Evolutionary conservation across 1,284 basidiomycete genomes (phyloP).

Genomic region (Anthracocystis setariae): DNA sequence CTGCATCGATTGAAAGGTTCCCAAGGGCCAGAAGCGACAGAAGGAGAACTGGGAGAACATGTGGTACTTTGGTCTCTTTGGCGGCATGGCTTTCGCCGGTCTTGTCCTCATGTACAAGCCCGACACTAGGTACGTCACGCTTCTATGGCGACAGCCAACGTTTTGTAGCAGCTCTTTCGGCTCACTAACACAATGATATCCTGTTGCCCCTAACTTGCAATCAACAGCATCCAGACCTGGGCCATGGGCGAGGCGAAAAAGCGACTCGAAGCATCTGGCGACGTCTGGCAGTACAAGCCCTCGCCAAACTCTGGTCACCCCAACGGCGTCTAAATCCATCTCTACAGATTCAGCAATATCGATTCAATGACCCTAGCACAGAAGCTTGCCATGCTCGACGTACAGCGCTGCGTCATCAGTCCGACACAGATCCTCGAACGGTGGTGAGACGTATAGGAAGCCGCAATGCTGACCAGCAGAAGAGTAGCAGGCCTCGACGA

Average conservation of each 20-base stretch:
- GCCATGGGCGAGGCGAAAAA: slow-evolving; percentile 65
- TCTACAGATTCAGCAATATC: slow-evolving; percentile 1
- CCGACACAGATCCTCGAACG: no score
- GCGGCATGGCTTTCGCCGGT: slow-evolving; percentile 80
- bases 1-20: no score
- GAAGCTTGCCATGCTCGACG: background rate
- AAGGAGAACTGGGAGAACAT: slow-evolving; percentile 80
- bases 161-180: no score
- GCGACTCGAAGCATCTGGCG: slow-evolving; percentile 61
- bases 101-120: slow-evolving; percentile 92
- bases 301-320: slow-evolving; percentile 63
- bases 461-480: no score
- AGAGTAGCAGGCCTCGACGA: no score
- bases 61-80: slow-evolving; percentile 76
- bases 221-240: slow-evolving; percentile 61
- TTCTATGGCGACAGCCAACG: no score
- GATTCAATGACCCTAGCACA: background rate
- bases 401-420: no score
- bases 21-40: slow-evolving; percentile 79
- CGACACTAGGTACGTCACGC: slow-evolving; percentile 81
- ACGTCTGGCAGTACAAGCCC: slow-evolving; percentile 65
- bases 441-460: no score
- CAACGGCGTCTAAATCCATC: slow-evolving; percentile 31
- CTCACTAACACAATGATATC: background rate
- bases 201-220: background rate